Conservation (phyloP, 192 early-diverging fungal species). For the Linderina pennispora region DNA sequence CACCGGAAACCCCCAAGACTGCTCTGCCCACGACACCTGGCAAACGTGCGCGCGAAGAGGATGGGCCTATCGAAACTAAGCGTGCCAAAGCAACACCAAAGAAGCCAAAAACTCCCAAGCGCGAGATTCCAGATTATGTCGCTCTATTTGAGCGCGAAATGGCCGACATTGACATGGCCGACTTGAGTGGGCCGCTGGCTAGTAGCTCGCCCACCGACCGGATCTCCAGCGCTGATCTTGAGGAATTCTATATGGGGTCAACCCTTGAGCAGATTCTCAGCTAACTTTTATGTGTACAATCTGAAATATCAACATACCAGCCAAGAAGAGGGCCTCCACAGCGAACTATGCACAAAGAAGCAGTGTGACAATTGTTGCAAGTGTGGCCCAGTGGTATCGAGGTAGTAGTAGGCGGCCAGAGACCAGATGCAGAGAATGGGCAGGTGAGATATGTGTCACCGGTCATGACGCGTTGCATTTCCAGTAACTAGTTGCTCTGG, state of each 20-base stretch:
- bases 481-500: too few relatives aligned
- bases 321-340: too few relatives aligned
- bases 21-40: not conserved
- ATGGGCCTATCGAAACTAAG: slow-evolving; percentile 4
- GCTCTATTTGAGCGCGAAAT: slow-evolving; percentile 32
- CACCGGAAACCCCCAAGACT: not conserved
- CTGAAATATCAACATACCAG: too few relatives aligned
- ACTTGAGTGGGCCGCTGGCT: slow-evolving; percentile 27
- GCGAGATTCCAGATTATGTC: slow-evolving; percentile 11
- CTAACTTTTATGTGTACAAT: too few relatives aligned
- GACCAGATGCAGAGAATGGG: too few relatives aligned
- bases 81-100: not conserved
- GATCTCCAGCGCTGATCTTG: slow-evolving; percentile 22
- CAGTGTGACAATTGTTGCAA: too few relatives aligned
- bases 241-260: slow-evolving; percentile 8
- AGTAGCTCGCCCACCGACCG: slow-evolving; percentile 21
- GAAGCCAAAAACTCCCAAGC: not conserved
- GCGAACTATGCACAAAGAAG: too few relatives aligned
- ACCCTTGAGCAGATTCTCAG: slow-evolving; percentile 15
- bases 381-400: too few relatives aligned
- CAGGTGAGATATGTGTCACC: too few relatives aligned
- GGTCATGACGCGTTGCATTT: too few relatives aligned
- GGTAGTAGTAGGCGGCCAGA: too few relatives aligned
- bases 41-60: slow-evolving; percentile 9
- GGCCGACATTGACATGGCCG: slow-evolving; percentile 24